Conservation (phyloP, 179 eudicot genomes). For the Heliamphora pulchella region DNA sequence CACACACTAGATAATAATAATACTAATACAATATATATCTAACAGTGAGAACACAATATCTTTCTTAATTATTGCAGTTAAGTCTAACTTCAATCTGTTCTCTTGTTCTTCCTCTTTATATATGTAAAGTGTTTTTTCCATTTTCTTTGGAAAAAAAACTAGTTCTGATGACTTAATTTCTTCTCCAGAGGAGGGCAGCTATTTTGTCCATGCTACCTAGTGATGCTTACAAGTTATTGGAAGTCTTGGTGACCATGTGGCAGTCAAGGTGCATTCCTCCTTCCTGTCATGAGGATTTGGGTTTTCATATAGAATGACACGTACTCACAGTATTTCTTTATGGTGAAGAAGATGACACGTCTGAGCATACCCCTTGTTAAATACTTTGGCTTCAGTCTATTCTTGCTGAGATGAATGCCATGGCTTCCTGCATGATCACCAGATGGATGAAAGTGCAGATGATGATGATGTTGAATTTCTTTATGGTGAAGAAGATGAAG, state of each 20-base stretch:
- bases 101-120: neutral
- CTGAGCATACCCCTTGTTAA: too few species aligned
- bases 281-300: neutral
- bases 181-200: conserved; percentile 57
- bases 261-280: conserved; percentile 52
- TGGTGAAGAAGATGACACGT: too few species aligned
- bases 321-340: too few species aligned
- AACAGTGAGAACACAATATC: neutral
- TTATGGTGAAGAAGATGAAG: conserved; percentile 57
- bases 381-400: too few species aligned
- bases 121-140: too few species aligned
- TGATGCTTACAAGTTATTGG: conserved; percentile 54
- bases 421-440: conserved; percentile 26
- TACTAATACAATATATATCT: too few species aligned
- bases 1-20: too few species aligned
- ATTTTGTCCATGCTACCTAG: conserved; percentile 47
- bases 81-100: neutral
- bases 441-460: conserved; percentile 55
- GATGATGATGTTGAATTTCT: conserved; percentile 54
- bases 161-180: conserved; percentile 11
- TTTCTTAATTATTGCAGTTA: conserved; percentile 5
- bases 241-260: conserved; percentile 58
- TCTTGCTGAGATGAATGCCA: conserved; percentile 41
- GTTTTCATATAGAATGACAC: too few species aligned
- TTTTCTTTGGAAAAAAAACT: too few species aligned